Base-by-base conservation (phyloP, 1,284 basidiomycete species). In the Ceratobasidium theobromae region DNA sequence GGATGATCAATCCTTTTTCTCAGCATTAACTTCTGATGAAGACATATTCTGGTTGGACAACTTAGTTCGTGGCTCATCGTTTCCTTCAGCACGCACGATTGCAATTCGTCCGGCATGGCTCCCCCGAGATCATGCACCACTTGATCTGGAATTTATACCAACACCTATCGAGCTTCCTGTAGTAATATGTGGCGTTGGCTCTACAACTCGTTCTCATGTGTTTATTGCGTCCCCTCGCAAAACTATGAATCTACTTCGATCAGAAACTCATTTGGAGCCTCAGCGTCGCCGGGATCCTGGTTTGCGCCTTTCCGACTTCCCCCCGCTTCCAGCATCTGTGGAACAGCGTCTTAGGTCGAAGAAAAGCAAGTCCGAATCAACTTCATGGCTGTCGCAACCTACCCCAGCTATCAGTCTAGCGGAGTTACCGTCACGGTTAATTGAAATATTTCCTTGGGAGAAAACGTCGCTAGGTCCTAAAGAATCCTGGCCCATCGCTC, bases 381-480 rank as follows among this genome's bases (percentile, higher is more conserved):
- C 46, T 3, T 53, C 60, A 1, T 51, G 49, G 33, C 38, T 3
- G 8, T 65, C 51, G 1, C 46, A 65, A 12, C 12, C 32, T 3
- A 18, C 33, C 3, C 57, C 45, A 3, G n/a, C 8, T 4, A 8
- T 28, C 2, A 12, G 38, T 21, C 4, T 21, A 16, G 18, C 25
- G 5, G n/a, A 18, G 9, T 28, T 65, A 2, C 60, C 60, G 1
- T 53, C 60, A 1, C n/a, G 38, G 1, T 27, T 67, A 21, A 21
- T 67, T 11, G 38, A 58, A 23, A 65, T 35, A 1, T 69, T 65
- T 51, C 53, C 66, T 32, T 69, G 68, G 68, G 58, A 67, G 14
- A 55, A 21, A 9, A 57, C 54, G 5, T 27, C 52, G 3, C 46
- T 69, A 18, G 68, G 68, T 1, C 68, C 58, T 2, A 43, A 21